A percentile compares a stretch with the other conserved stretches of the same genome.
Evolutionary conservation across 768 basidiomycete species (phyloP).

Genomic region (Lactifluus volemus): DNA sequence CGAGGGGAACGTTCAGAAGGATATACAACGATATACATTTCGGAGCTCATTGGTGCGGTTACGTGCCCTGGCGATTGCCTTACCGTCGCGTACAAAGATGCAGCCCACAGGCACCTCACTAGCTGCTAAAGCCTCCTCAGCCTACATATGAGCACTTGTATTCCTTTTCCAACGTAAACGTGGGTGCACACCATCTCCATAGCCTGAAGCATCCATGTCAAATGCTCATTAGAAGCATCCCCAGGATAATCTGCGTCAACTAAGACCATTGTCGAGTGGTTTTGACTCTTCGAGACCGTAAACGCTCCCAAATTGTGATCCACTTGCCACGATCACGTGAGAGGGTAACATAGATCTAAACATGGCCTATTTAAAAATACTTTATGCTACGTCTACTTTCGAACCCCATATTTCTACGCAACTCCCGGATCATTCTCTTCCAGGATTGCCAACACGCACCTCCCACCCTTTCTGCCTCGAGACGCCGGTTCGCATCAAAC

Average conservation of each 20-base stretch:
- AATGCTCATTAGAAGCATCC: constrained; percentile 25
- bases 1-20: not conserved
- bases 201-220: constrained; percentile 76
- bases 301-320: too few species aligned
- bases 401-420: not conserved
- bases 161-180: not conserved
- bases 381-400: constrained; percentile 3
- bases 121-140: constrained; percentile 75
- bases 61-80: constrained; percentile 74
- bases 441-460: not conserved
- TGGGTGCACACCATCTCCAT: constrained; percentile 59
- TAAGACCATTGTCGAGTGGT: not conserved
- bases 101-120: constrained; percentile 96
- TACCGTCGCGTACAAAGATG: constrained; percentile 77
- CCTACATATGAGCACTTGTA: constrained; percentile 33
- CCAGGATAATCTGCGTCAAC: not conserved
- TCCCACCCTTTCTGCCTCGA: not conserved
- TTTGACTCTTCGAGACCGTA: not conserved
- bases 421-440: not conserved
- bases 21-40: constrained; percentile 51
- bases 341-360: too few species aligned
- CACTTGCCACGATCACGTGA: not conserved
- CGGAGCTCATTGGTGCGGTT: constrained; percentile 92
- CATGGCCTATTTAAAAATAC: too few species aligned
- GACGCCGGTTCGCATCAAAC: constrained; percentile 1